A percentile compares a stretch with the other conserved stretches of the same genome.
phyloP scores from a whole-genome alignment of 2,329 filamentous ascomycete species.

The Penicillium sp. region DNA sequence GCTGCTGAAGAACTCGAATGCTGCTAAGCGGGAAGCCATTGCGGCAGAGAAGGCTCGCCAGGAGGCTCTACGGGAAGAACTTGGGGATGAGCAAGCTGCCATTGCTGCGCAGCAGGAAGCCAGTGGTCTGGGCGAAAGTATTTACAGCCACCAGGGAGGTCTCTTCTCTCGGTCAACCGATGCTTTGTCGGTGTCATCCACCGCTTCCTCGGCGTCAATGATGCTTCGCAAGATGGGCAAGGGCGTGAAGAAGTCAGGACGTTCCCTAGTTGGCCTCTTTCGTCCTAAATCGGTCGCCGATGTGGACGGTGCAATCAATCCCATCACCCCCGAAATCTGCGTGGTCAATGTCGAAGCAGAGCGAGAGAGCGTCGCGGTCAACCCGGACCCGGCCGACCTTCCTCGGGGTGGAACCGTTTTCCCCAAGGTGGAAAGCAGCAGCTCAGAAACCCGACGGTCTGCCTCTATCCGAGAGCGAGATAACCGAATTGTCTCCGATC shows the following conservation, averaged over 20 bases:
- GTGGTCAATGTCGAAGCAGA: conserved; percentile 97
- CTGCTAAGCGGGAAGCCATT: conserved; percentile 45
- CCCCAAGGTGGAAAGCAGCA: conserved; percentile 82
- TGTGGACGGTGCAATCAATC: conserved; percentile 66
- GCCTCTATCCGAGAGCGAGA: conserved; percentile 36
- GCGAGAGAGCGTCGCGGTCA: conserved; percentile 79
- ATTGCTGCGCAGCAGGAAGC: conserved; percentile 94
- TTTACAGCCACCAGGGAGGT: conserved; percentile 84
- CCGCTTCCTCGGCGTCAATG: conserved; percentile 53
- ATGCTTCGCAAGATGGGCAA: conserved; percentile 94
- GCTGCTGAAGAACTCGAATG: conserved; percentile 71
- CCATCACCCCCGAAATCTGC: conserved; percentile 77
- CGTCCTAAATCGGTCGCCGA: conserved; percentile 90
- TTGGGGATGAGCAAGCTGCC: conserved; percentile 85
- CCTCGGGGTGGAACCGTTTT: conserved; percentile 76
- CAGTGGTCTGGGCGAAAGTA: conserved; percentile 86
- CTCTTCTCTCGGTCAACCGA: conserved; percentile 91
- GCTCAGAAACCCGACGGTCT: conserved; percentile 60
- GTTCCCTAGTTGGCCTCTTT: conserved; percentile 92
- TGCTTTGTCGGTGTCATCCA: conserved; percentile 67
- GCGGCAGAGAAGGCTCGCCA: conserved; percentile 66
- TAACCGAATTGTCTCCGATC: conserved; percentile 38
- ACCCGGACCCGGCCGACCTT: conserved; percentile 65
- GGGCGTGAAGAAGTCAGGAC: conserved; percentile 92
- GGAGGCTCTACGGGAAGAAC: conserved; percentile 66